Conservation (phyloP, 192 early-diverging fungal species). For the Entomortierella lignicola region DNA sequence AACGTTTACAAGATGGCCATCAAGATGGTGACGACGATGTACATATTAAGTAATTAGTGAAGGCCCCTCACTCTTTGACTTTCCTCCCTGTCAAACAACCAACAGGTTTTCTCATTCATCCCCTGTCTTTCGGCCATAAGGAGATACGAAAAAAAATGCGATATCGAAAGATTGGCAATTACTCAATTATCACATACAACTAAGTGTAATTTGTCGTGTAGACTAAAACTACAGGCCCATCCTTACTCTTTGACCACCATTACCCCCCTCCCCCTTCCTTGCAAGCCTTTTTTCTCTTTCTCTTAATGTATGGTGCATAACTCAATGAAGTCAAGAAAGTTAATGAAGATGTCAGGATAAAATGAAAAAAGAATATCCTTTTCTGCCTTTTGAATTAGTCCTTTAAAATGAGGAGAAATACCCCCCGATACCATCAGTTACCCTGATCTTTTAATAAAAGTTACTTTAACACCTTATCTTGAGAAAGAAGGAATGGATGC, state of each 20-base stretch:
- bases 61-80: too few species aligned
- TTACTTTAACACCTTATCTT: background rate
- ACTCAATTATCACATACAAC: background rate
- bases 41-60: too few species aligned
- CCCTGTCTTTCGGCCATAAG: too few species aligned
- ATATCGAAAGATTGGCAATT: background rate
- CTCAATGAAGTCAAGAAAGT: too few species aligned
- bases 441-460: background rate
- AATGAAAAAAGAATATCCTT: background rate
- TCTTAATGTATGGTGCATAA: too few species aligned
- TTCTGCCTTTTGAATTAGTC: background rate
- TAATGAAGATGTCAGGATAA: background rate
- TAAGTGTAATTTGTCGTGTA: background rate
- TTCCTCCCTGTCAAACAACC: too few species aligned
- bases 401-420: background rate
- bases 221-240: constrained; percentile 1
- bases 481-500: background rate
- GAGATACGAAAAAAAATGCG: too few species aligned
- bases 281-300: background rate
- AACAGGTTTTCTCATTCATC: too few species aligned
- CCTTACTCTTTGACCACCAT: background rate
- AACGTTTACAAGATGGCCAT: too few species aligned
- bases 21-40: too few species aligned
- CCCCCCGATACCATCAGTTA: background rate
- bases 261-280: background rate